These are phyloP conservation scores for Fraxinus americana DNA, from an alignment of 257 asterid species.

Conservation along the genomic window DNA sequence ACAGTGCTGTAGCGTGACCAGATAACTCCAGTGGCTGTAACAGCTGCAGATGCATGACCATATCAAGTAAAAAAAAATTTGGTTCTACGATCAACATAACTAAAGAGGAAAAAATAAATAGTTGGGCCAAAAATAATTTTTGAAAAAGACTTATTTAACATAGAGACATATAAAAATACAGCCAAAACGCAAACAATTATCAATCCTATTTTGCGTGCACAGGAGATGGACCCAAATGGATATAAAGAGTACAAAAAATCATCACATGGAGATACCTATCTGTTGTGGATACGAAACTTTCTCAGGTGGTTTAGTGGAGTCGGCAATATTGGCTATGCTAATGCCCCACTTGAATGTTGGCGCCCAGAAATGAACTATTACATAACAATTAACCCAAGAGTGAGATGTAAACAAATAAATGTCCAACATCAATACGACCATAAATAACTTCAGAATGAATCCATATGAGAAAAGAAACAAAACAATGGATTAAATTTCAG, in stretches of 20 bases:
- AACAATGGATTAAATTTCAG: neutral
- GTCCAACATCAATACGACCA: neutral
- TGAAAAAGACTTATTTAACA: neutral
- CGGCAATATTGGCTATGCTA: constrained; percentile 72
- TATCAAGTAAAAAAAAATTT: constrained; percentile 12
- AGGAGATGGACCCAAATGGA: neutral
- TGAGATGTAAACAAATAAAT: neutral
- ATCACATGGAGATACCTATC: constrained; percentile 44
- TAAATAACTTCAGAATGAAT: neutral
- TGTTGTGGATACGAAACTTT: constrained; percentile 72
- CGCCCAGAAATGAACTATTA: constrained; percentile 77
- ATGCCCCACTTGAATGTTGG: constrained; percentile 88
- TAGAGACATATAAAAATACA: neutral
- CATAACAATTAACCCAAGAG: constrained; percentile 6
- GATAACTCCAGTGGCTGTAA: constrained; percentile 68
- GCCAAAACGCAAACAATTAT: neutral
- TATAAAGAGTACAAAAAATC: constrained; percentile 6
- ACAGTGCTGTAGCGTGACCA: constrained; percentile 83
- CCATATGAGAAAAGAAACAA: neutral
- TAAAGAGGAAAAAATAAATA: neutral
- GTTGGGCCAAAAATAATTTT: neutral
- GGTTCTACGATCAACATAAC: neutral
- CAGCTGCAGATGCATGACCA: constrained; percentile 51
- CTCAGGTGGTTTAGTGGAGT: constrained; percentile 66
- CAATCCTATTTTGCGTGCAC: neutral